A percentile compares a stretch with the other conserved stretches of the same genome.
Conservation (phyloP, 495 filamentous ascomycete genomes). For the Podospora conica region DNA sequence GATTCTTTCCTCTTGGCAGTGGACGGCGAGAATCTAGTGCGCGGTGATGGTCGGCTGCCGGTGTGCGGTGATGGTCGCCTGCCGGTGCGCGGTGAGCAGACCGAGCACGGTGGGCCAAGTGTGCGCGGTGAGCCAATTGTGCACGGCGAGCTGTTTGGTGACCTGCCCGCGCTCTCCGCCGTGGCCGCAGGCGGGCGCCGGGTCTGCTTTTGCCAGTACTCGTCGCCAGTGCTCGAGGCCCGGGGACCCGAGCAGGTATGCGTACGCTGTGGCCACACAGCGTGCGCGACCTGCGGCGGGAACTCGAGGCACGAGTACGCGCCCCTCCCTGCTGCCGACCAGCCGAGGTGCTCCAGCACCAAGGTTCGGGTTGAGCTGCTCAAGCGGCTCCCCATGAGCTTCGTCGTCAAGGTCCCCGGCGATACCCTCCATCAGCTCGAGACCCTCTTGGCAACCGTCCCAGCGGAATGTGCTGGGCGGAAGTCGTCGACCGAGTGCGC, state of each 20-base stretch:
- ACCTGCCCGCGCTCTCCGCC: neutral
- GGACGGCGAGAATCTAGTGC: too few species aligned
- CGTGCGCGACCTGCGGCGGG: constrained; percentile 25
- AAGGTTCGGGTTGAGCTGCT: constrained; percentile 5
- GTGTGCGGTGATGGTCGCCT: too few species aligned
- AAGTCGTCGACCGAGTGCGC: too few species aligned
- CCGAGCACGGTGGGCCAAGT: neutral
- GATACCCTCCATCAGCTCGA: neutral
- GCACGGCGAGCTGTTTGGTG: neutral
- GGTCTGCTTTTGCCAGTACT: constrained; percentile 1
- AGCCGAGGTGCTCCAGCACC: neutral
- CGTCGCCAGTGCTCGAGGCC: neutral
- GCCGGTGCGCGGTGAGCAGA: neutral
- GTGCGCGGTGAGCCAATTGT: neutral
- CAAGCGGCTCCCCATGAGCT: neutral
- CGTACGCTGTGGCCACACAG: constrained; percentile 11
- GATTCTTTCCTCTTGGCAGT: neutral
- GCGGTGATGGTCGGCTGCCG: too few species aligned
- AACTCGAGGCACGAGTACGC: constrained; percentile 29
- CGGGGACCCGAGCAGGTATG: neutral
- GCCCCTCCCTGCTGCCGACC: neutral
- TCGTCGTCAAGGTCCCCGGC: neutral
- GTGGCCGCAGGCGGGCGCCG: neutral
- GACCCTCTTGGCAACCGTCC: neutral
- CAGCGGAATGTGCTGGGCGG: too few species aligned